Evolutionary conservation across 495 filamentous ascomycete species (phyloP).

Genomic region (Daldinia childiae): DNA sequence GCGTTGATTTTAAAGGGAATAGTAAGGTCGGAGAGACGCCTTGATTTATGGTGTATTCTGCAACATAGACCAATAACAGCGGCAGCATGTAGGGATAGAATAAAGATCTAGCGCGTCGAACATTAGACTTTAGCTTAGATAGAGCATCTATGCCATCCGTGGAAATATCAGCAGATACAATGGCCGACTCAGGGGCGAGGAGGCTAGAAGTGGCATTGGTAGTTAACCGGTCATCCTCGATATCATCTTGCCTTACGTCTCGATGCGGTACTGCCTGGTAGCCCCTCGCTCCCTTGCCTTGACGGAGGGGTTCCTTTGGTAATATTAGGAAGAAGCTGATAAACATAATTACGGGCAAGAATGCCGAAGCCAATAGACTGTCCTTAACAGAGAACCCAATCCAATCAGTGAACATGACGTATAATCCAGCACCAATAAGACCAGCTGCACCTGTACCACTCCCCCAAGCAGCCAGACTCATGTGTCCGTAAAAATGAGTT

Average conservation of each 20-base stretch:
- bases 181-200: slow-evolving; percentile 46
- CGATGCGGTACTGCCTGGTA: slow-evolving; percentile 56
- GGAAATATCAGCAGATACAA: slow-evolving; percentile 44
- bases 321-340: slow-evolving; percentile 84
- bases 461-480: slow-evolving; percentile 90
- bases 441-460: slow-evolving; percentile 93
- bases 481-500: slow-evolving; percentile 93
- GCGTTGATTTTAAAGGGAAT: slow-evolving; percentile 77
- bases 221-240: slow-evolving; percentile 46
- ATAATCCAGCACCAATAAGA: slow-evolving; percentile 84
- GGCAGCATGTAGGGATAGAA: slow-evolving; percentile 81
- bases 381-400: slow-evolving; percentile 73
- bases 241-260: slow-evolving; percentile 52
- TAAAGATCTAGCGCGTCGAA: slow-evolving; percentile 54
- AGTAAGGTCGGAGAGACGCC: slow-evolving; percentile 89
- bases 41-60: slow-evolving; percentile 97
- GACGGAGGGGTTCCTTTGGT: slow-evolving; percentile 67
- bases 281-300: slow-evolving; percentile 46
- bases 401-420: slow-evolving; percentile 84
- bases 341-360: slow-evolving; percentile 83
- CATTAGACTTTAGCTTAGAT: slow-evolving; percentile 55
- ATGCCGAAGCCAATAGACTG: slow-evolving; percentile 78
- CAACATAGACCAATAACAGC: slow-evolving; percentile 88
- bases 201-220: slow-evolving; percentile 49
- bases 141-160: slow-evolving; percentile 36